These are phyloP conservation scores for Bruguiera parviflora DNA, from an alignment of 345 rosid genomes.

Conservation along the genomic window DNA sequence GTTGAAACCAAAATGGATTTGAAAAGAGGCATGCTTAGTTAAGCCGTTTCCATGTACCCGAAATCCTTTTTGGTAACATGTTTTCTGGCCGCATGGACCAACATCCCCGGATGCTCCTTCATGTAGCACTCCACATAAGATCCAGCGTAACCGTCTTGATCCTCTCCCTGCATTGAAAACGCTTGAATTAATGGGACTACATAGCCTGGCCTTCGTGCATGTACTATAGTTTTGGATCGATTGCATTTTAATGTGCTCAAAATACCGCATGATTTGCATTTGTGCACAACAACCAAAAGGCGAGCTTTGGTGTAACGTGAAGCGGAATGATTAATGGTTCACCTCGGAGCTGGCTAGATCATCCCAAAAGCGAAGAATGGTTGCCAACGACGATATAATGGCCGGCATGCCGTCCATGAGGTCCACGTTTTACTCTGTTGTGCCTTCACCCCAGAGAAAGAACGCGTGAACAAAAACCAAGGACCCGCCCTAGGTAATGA, in stretches of 20 bases:
- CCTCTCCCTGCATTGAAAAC: constrained; percentile 31
- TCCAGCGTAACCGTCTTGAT: constrained; percentile 43
- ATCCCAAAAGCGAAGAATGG: constrained; percentile 41
- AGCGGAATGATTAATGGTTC: too few species aligned
- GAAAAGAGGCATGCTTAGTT: constrained; percentile 38
- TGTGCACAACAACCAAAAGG: too few species aligned
- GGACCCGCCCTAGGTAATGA: constrained; percentile 54
- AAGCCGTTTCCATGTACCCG: constrained; percentile 49
- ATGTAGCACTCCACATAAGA: constrained; percentile 46
- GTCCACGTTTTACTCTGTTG: constrained; percentile 29
- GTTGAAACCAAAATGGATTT: constrained; percentile 37
- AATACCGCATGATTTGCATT: too few species aligned
- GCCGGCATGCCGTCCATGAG: constrained; percentile 32
- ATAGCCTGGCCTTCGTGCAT: too few species aligned
- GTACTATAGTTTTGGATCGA: too few species aligned
- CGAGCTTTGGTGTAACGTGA: too few species aligned
- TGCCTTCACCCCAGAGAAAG: constrained; percentile 42
- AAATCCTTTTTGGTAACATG: constrained; percentile 32
- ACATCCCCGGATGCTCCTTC: constrained; percentile 29
- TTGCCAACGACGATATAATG: constrained; percentile 31
- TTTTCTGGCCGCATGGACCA: constrained; percentile 25
- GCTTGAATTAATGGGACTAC: constrained; percentile 9
- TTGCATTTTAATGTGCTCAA: too few species aligned
- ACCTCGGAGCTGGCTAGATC: constrained; percentile 43
- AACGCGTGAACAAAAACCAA: constrained; percentile 44